These are phyloP conservation scores for Cicer chorassanicum DNA, from an alignment of 306 rosid species.

Conservation along the genomic window DNA sequence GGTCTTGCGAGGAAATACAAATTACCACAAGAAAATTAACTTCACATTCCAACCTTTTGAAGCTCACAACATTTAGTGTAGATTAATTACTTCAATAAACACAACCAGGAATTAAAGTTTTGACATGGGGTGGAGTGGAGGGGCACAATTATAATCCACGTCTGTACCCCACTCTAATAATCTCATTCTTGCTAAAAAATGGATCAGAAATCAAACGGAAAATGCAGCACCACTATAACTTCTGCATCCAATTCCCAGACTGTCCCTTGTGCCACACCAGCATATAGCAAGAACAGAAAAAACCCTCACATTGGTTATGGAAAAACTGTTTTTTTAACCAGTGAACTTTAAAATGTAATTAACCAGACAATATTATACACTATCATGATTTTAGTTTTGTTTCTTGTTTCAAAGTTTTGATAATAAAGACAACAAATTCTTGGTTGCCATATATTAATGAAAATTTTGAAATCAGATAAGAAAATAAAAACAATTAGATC, in stretches of 20 bases:
- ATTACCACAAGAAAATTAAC: conserved; percentile 7
- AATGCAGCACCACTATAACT: not conserved
- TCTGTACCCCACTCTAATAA: not conserved
- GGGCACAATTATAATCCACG: not conserved
- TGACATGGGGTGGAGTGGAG: not conserved
- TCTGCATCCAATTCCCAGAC: not conserved
- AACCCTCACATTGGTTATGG: not conserved
- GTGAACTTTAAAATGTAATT: not conserved
- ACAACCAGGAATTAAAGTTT: not conserved
- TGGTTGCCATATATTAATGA: not conserved
- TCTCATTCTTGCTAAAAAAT: not conserved
- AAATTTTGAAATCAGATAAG: not conserved
- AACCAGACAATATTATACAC: not conserved
- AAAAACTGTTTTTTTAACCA: not conserved
- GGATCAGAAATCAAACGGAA: not conserved
- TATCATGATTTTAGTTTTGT: not conserved
- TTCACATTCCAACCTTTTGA: conserved; percentile 13
- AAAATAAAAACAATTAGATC: not conserved
- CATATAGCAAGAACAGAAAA: not conserved
- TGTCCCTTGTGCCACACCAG: not conserved
- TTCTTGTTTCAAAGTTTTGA: conserved; percentile 26
- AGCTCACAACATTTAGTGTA: conserved; percentile 12
- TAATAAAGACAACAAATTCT: conserved; percentile 10
- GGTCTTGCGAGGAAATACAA: not conserved
- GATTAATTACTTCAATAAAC: not conserved